These are phyloP conservation scores for Cladosporium phlei DNA, from an alignment of 2,329 filamentous ascomycete genomes.

Conservation along the genomic window DNA sequence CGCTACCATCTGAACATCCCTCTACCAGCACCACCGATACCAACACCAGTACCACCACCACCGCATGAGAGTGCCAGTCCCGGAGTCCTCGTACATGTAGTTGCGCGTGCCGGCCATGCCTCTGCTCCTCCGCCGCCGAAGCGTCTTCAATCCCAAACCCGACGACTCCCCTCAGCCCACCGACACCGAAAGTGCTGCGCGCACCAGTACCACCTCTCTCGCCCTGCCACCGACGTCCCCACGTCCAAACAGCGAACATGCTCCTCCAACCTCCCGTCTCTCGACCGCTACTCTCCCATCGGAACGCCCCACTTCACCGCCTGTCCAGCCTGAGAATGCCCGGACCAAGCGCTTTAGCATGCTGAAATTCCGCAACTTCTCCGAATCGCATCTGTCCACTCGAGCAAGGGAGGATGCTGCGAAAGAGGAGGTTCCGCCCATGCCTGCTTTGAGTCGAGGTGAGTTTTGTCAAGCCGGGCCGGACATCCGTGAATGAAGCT, in stretches of 20 bases:
- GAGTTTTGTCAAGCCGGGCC: constrained; percentile 64
- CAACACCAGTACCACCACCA: too few relatives aligned
- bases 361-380: constrained; percentile 84
- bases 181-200: not conserved
- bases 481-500: constrained; percentile 60
- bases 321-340: constrained; percentile 22
- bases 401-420: constrained; percentile 65
- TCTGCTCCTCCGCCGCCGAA: constrained; percentile 38
- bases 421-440: constrained; percentile 45
- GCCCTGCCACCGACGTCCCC: constrained; percentile 4
- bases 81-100: not conserved
- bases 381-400: constrained; percentile 79
- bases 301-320: constrained; percentile 21
- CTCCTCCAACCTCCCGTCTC: constrained; percentile 16
- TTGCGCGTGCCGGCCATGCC: constrained; percentile 30
- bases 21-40: constrained; percentile 1
- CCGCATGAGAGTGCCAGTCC: too few relatives aligned
- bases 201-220: constrained; percentile 4
- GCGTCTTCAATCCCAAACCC: constrained; percentile 35
- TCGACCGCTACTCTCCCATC: constrained; percentile 24
- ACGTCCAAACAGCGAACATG: constrained; percentile 16
- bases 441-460: constrained; percentile 37
- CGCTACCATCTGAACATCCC: not conserved
- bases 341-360: constrained; percentile 56
- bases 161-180: constrained; percentile 12